Evolutionary conservation across 768 basidiomycete species (phyloP).

Genomic region (Leccinum disarticulatum): DNA sequence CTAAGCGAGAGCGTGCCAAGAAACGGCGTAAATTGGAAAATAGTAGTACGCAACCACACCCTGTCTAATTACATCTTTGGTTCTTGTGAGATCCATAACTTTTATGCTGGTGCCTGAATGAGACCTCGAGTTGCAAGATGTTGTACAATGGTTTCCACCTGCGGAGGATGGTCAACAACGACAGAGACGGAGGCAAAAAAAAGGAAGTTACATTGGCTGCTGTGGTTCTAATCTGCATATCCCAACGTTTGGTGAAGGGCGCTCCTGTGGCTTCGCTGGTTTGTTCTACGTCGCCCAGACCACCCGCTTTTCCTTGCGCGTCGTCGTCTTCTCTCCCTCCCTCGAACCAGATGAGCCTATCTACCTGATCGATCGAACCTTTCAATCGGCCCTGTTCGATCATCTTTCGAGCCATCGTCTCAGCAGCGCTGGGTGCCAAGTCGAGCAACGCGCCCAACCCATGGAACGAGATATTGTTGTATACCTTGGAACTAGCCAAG

Average conservation of each 20-base stretch:
- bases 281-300: constrained; percentile 84
- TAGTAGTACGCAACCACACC: constrained; percentile 38
- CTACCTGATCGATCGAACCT: constrained; percentile 95
- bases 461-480: constrained; percentile 94
- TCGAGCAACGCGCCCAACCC: constrained; percentile 91
- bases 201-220: constrained; percentile 70
- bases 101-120: constrained; percentile 38
- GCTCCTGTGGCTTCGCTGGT: constrained; percentile 86
- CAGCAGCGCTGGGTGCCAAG: constrained; percentile 88
- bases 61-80: constrained; percentile 30
- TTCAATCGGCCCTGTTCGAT: constrained; percentile 95
- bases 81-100: constrained; percentile 13
- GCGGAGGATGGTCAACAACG: constrained; percentile 4
- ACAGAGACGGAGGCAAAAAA: constrained; percentile 19
- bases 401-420: constrained; percentile 98
- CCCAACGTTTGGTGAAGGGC: constrained; percentile 94
- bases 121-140: constrained; percentile 72
- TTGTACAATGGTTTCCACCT: constrained; percentile 90
- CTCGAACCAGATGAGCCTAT: constrained; percentile 93
- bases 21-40: constrained; percentile 68
- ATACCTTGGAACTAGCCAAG: constrained; percentile 93
- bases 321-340: constrained; percentile 83
- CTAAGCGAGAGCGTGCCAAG: constrained; percentile 86
- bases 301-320: constrained; percentile 92
- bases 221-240: constrained; percentile 85